phyloP scores from a whole-genome alignment of 768 basidiomycete genomes.

The Suillus paluster region DNA sequence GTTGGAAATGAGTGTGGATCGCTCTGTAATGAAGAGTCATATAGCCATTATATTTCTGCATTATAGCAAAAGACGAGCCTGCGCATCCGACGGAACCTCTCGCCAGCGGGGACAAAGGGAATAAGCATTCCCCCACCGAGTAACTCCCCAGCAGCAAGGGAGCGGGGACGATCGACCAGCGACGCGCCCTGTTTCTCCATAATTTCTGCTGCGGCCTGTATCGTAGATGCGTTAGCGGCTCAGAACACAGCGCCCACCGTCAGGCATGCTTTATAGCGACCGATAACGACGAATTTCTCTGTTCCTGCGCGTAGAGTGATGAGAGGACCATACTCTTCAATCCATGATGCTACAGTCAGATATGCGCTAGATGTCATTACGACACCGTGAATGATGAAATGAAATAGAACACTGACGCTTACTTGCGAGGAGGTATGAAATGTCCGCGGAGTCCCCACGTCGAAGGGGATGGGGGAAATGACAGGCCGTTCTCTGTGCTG shows the following conservation, averaged over 20 bases:
- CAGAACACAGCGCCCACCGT: neutral
- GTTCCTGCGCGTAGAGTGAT: constrained; percentile 8
- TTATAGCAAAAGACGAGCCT: constrained; percentile 35
- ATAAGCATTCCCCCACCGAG: constrained; percentile 62
- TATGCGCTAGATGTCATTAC: neutral
- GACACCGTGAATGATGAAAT: neutral
- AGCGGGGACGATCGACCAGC: constrained; percentile 54
- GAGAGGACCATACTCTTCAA: constrained; percentile 11
- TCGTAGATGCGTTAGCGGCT: neutral
- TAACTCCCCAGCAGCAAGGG: constrained; percentile 59
- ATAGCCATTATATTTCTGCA: neutral
- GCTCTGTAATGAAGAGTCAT: constrained; percentile 37
- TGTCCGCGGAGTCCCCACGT: neutral
- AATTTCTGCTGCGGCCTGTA: constrained; percentile 51
- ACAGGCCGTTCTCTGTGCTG: neutral
- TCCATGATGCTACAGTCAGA: constrained; percentile 7
- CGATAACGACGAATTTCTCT: constrained; percentile 8
- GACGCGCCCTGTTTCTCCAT: constrained; percentile 63
- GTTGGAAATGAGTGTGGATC: constrained; percentile 57
- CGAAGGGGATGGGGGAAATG: neutral
- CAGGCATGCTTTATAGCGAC: constrained; percentile 9
- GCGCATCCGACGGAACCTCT: constrained; percentile 61
- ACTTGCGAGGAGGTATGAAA: neutral
- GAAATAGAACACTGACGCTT: neutral
- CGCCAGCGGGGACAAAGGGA: constrained; percentile 54